Percentiles rank a stretch among this genome's conserved stretches.
phyloP scores from a whole-genome alignment of 495 filamentous ascomycete species.

The Haplographium delicatum region DNA sequence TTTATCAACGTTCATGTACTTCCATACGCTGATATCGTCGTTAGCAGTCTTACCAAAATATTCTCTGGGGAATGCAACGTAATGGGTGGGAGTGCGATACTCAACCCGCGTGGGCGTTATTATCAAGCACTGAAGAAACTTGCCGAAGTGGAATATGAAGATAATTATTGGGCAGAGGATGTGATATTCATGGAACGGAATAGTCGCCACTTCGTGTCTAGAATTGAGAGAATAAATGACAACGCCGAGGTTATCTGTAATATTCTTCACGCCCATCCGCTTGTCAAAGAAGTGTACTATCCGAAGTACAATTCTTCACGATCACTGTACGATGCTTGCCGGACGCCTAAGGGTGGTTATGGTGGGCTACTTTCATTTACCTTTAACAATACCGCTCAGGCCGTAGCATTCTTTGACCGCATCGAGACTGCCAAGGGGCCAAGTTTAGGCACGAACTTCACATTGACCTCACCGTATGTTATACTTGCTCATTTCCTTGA shows the following conservation, averaged over 20 bases:
- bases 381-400: conserved; percentile 64
- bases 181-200: conserved; percentile 93
- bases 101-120: conserved; percentile 74
- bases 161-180: conserved; percentile 91
- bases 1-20: conserved; percentile 94
- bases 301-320: conserved; percentile 70
- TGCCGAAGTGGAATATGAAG: conserved; percentile 65
- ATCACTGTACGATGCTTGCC: conserved; percentile 70
- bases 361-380: conserved; percentile 84
- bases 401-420: conserved; percentile 77
- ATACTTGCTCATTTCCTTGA: conserved; percentile 89
- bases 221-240: conserved; percentile 77
- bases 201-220: conserved; percentile 81
- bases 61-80: conserved; percentile 98
- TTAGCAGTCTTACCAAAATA: conserved; percentile 91
- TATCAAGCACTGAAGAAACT: conserved; percentile 63
- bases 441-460: conserved; percentile 95
- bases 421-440: conserved; percentile 89
- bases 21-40: conserved; percentile 82
- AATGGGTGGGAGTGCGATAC: conserved; percentile 85
- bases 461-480: conserved; percentile 81
- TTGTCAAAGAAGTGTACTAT: conserved; percentile 81
- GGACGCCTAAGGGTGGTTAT: conserved; percentile 74
- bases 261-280: conserved; percentile 46
- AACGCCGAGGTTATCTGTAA: conserved; percentile 83